A percentile compares a stretch with the other conserved stretches of the same genome.
These are phyloP conservation scores for Trichaptum fuscoviolaceum DNA, from an alignment of 768 basidiomycete genomes.

Conservation along the genomic window DNA sequence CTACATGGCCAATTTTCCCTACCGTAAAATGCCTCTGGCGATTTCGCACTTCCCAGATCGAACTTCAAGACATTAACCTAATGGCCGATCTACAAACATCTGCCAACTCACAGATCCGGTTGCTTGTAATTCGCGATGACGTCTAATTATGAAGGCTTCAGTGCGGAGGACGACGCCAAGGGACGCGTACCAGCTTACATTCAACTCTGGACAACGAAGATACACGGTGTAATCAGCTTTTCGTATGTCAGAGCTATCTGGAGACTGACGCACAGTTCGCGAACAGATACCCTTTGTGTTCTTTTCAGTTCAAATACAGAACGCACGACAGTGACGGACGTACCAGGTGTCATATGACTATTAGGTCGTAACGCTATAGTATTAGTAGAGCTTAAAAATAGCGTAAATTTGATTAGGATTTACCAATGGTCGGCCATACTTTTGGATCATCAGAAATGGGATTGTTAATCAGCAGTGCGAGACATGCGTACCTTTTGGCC, in stretches of 20 bases:
- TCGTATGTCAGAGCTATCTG: background rate
- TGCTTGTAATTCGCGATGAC: constrained; percentile 69
- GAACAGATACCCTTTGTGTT: constrained; percentile 53
- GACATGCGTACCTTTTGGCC: constrained; percentile 72
- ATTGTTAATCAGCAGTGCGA: background rate
- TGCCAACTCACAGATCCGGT: constrained; percentile 72
- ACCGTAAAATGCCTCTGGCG: constrained; percentile 83
- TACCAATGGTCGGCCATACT: constrained; percentile 78
- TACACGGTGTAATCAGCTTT: constrained; percentile 5
- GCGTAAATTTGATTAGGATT: constrained; percentile 19
- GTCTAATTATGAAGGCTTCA: constrained; percentile 31
- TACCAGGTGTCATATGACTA: constrained; percentile 60
- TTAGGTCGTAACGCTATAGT: constrained; percentile 7
- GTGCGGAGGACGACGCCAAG: constrained; percentile 1
- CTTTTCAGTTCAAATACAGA: background rate
- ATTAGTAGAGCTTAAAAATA: background rate
- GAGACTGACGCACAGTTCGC: constrained; percentile 56
- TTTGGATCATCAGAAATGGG: background rate
- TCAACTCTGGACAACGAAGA: constrained; percentile 47
- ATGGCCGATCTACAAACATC: constrained; percentile 14
- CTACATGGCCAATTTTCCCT: constrained; percentile 20
- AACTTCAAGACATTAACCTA: constrained; percentile 12
- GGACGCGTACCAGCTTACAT: constrained; percentile 38
- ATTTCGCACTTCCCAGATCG: constrained; percentile 76
- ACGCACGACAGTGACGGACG: constrained; percentile 16